Evolutionary conservation across 2,329 filamentous ascomycete species (phyloP), one percentile per base, ranked within the genome.

Genomic region (Pyricularia sp.): DNA sequence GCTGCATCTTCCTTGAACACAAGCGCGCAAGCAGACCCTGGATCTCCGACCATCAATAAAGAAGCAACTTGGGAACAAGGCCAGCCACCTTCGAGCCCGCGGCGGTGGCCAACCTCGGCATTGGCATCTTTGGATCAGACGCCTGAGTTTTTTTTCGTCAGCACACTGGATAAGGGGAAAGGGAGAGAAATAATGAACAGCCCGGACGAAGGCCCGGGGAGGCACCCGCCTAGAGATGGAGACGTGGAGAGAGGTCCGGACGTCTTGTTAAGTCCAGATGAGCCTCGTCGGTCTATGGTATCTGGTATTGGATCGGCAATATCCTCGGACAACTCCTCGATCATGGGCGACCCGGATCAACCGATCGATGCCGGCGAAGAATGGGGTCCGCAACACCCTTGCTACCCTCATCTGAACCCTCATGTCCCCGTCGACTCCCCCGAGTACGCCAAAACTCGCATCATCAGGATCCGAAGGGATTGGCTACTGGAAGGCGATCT

Each of bases 371-470:
- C 89, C 68, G 90, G 91, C 71, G 88, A 93, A 67, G 88, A 93
- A 78, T 99, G 95, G 95, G 94, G 95, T 0, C 93, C 94, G 17
- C 88, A 91, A 59, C 95, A 99, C 77, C 94, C 95, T 4, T 99
- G 95, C 78, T 98, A 90, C 76, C 95, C 95, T 66, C 95, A 98
- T 76, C 82, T 93, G 58, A 98, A 98, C 76, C 92, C 94, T 0
- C 94, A 99, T 78, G 94, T 97, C 6, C 89, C 94, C 0, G 77
- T 92, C 12, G 84, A 89, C 69, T 96, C 92, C 9, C 83, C 86
- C 17, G 88, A 96, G 72, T 92, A 92, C 75, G 79, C 84, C 64
- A 88, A 84, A 7, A 99, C 95, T 1, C 90, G 94, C 69, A 92
- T 99, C 72, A 97, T 99, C 74, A 90, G 95, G 20, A 90, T 99